Base-by-base conservation (phyloP, 176 grass and related monocot species). In the Triticum turgidum region DNA sequence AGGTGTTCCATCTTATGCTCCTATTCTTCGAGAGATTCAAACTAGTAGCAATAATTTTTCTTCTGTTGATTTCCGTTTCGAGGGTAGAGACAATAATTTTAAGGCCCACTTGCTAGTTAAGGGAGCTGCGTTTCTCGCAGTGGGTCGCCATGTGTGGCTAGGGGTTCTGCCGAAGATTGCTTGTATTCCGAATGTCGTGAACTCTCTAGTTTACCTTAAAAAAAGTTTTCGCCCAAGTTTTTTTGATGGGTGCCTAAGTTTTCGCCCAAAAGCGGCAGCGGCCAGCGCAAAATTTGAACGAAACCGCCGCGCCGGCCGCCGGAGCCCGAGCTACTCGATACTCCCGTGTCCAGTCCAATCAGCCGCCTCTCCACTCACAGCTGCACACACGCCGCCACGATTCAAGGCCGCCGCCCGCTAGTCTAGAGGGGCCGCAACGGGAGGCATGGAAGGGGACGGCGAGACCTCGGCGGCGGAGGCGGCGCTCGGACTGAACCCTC, bases 401-500 rank as follows among this genome's bases (percentile, higher is more conserved):
- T 13, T 35, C 11, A n/a, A 38, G 45, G 56, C 11, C 5, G 21
- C 1, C n/a, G 10, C 25, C 70, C 18, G 27, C 25, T 8, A 20
- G 1, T 29, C 67, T 11, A 38, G 3, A 58, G 21, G 21, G 41
- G 78, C n/a, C 22, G 27, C 69, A 20, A 14, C 44, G 42, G 30
- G 45, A 24, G n/a, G 24, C 7, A 89, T 88, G 86, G 83, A 81
- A 24, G 39, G 24, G 25, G 39, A 8, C 27, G 76, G 38, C 59
- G 89, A 67, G 76, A 42, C 58, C 32, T 73, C 76, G 75, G 62
- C n/a, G 61, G 83, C 9, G 69, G 81, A 87, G 79, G 89, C 84
- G 25, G 78, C 86, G 82, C 86, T 89, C 33, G 90, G 83, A 61
- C 11, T 91, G 82, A 77, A 5, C 69, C 77, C 86, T 17, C 64